phyloP scores from a whole-genome alignment of 129 eudicot species.

The Deinandra increscens region DNA sequence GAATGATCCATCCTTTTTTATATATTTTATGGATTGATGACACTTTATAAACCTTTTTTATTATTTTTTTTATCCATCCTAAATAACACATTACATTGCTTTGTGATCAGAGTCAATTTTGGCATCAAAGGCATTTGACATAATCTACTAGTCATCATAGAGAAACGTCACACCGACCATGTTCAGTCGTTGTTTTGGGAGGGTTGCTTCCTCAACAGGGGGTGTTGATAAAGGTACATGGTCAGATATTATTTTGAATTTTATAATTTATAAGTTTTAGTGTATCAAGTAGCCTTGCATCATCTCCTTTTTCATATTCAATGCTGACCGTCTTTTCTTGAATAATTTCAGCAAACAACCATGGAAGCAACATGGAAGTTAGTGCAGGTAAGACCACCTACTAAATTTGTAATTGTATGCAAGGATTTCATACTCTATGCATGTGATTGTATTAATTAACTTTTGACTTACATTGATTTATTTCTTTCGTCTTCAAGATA shows the following conservation, averaged over 20 bases:
- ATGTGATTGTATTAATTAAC: neutral
- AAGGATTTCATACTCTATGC: neutral
- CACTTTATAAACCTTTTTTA: neutral
- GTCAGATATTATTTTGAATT: neutral
- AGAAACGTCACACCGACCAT: constrained; percentile 39
- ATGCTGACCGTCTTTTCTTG: constrained; percentile 2
- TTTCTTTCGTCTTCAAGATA: neutral
- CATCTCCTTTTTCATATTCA: neutral
- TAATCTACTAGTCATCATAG: constrained; percentile 21
- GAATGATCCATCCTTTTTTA: neutral
- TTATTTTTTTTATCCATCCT: neutral
- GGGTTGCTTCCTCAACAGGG: constrained; percentile 22
- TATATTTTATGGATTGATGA: neutral
- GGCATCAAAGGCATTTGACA: constrained; percentile 12
- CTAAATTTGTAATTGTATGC: constrained; percentile 1
- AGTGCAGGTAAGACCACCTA: constrained; percentile 24
- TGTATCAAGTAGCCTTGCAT: neutral
- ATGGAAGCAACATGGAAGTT: constrained; percentile 21
- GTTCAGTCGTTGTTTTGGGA: constrained; percentile 50
- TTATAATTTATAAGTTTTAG: neutral
- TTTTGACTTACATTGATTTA: neutral
- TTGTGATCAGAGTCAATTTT: neutral
- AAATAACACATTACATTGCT: constrained; percentile 3
- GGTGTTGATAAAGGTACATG: constrained; percentile 51
- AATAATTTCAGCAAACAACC: constrained; percentile 18